phyloP scores from a whole-genome alignment of 2,329 filamentous ascomycete genomes.

The Didymella pomorum region DNA sequence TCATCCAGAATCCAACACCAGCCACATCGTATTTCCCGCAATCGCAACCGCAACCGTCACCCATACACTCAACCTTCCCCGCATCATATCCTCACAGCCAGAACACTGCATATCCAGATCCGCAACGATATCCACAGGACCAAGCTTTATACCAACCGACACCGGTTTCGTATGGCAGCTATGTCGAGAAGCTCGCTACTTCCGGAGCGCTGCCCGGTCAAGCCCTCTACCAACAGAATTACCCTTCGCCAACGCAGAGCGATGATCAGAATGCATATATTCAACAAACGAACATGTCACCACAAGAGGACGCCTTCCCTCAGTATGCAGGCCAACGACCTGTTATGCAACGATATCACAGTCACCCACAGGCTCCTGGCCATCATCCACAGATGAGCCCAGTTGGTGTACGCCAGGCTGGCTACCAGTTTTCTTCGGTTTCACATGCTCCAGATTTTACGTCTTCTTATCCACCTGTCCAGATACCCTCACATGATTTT shows the following conservation, averaged over 20 bases:
- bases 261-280: slow-evolving; percentile 37
- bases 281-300: slow-evolving; percentile 33
- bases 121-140: slow-evolving; percentile 36
- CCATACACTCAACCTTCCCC: slow-evolving; percentile 36
- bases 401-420: slow-evolving; percentile 33
- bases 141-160: slow-evolving; percentile 37
- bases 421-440: slow-evolving; percentile 27
- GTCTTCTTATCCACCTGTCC: slow-evolving; percentile 43
- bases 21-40: slow-evolving; percentile 46
- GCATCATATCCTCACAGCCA: slow-evolving; percentile 34
- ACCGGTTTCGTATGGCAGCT: slow-evolving; percentile 36
- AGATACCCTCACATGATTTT: slow-evolving; percentile 49
- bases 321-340: slow-evolving; percentile 34
- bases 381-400: slow-evolving; percentile 31
- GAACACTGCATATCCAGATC: slow-evolving; percentile 26
- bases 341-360: slow-evolving; percentile 34
- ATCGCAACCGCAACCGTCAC: slow-evolving; percentile 34
- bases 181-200: slow-evolving; percentile 31
- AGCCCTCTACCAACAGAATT: slow-evolving; percentile 36
- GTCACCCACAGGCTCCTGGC: slow-evolving; percentile 31
- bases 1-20: slow-evolving; percentile 38
- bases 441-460: slow-evolving; percentile 37
- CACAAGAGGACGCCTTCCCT: slow-evolving; percentile 35
- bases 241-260: slow-evolving; percentile 28
- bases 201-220: slow-evolving; percentile 35